Evolutionary conservation across 345 rosid species (phyloP).

Genomic region (Pistacia atlantica): DNA sequence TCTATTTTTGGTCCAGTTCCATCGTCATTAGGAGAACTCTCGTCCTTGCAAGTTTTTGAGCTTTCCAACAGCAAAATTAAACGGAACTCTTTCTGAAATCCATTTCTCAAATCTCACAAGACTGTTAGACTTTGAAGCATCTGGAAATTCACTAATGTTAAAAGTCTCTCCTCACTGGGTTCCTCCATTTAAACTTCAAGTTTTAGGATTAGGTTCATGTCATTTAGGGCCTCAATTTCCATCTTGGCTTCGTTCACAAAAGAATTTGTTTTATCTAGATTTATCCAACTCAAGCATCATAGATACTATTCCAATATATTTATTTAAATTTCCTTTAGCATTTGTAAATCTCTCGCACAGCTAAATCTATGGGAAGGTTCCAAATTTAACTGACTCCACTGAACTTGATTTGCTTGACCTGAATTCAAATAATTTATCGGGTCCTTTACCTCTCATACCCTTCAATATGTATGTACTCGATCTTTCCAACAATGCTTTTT

Average conservation of each 20-base stretch:
- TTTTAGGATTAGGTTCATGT: conserved; percentile 21
- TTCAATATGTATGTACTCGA: not conserved
- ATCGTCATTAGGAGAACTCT: not conserved
- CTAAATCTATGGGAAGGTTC: conserved; percentile 24
- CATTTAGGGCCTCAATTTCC: conserved; percentile 35
- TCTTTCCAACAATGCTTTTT: conserved; percentile 16
- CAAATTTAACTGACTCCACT: conserved; percentile 10
- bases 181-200: conserved; percentile 15
- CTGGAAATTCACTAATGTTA: conserved; percentile 23
- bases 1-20: not conserved
- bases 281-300: conserved; percentile 28
- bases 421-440: not conserved
- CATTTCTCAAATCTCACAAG: not conserved
- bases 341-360: conserved; percentile 35
- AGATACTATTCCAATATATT: conserved; percentile 31
- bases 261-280: conserved; percentile 14
- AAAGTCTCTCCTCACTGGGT: conserved; percentile 13
- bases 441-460: conserved; percentile 16
- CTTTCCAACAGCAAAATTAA: not conserved
- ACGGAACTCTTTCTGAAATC: not conserved
- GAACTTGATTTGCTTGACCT: conserved; percentile 22
- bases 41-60: not conserved
- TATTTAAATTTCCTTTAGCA: not conserved
- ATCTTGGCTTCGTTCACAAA: conserved; percentile 29
- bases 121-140: conserved; percentile 6